phyloP scores from a whole-genome alignment of 768 basidiomycete species.

The Naganishia vishniacii region DNA sequence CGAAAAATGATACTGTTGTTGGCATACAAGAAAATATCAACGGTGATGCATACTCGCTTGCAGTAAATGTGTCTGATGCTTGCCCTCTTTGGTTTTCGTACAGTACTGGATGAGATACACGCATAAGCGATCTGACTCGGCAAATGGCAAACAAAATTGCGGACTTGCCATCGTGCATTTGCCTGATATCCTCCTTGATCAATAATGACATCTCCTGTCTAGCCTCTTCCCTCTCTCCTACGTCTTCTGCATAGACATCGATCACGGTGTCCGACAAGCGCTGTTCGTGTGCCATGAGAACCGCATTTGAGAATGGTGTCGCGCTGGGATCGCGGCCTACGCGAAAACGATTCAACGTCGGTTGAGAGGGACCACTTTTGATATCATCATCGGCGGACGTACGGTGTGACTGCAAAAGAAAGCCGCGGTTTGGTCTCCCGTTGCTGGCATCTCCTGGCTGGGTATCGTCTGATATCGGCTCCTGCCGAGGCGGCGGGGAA shows the following conservation, averaged over 20 bases:
- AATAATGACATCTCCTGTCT: neutral
- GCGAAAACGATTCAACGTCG: too few relatives aligned
- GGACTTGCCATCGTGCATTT: neutral
- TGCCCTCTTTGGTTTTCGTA: constrained; percentile 30
- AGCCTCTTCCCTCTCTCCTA: neutral
- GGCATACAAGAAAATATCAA: neutral
- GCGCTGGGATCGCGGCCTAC: too few relatives aligned
- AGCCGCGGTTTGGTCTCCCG: too few relatives aligned
- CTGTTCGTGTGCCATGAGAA: too few relatives aligned
- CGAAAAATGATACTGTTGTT: constrained; percentile 19
- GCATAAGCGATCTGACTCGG: neutral
- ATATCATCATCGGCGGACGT: too few relatives aligned
- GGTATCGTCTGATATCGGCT: too few relatives aligned
- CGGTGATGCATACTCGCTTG: neutral
- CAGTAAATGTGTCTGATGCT: neutral
- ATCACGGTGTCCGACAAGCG: neutral
- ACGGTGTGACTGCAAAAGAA: too few relatives aligned
- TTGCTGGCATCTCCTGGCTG: too few relatives aligned
- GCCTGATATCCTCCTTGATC: neutral
- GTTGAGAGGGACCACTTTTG: too few relatives aligned
- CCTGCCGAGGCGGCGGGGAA: too few relatives aligned
- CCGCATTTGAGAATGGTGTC: too few relatives aligned
- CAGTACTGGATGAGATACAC: constrained; percentile 12
- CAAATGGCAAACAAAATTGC: neutral
- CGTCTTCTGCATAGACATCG: neutral